Base-by-base conservation (phyloP, 441 rosid species). In the Croton setiger region DNA sequence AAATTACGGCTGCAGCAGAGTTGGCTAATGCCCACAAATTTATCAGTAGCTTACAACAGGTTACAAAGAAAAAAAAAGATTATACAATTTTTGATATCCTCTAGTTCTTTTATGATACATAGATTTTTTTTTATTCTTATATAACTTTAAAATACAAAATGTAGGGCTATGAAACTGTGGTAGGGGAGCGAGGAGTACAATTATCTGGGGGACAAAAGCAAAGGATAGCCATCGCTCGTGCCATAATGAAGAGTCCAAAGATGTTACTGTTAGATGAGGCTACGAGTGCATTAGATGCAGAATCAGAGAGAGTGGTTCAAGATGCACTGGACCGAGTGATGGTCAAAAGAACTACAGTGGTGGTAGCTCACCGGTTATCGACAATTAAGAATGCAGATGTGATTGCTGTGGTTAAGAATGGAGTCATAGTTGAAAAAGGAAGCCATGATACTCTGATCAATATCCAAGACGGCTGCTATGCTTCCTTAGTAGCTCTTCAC, bases 141-240 rank as follows among this genome's bases (percentile, higher is more conserved):
- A n/a, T 52, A 18, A 52, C 7, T 4, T 52, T 5, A 18, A 20
- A 60, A 51, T 6, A 43, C 10, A 53, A 7, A 69, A 54, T 67
- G 64, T 74, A 89, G 91, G 96, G 97, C 0, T 92, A 88, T 51
- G 84, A 81, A 4, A 85, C 89, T 1, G 51, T 78, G 66, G 97
- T 84, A 12, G 96, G 98, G 23, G 93, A 91, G 57, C 76, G 91
- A 73, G 97, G 97, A 67, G 76, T 80, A 35, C 93, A 91, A 35
- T 18, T 87, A 69, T 90, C 95, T 0, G 90, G 94, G 0, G 85
- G 98, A 7, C 94, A 92, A 71, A 92, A 89, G 78, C 90, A 93
- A 55, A 63, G 93, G 63, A 86, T 91, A 49, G 97, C 89, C 43
- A 91, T 89, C 48, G 91, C 92, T 0, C 78, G 96, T 3, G 97